phyloP scores from a whole-genome alignment of 108 stramenopile genomes.

The Pelagomonas calceolata region DNA sequence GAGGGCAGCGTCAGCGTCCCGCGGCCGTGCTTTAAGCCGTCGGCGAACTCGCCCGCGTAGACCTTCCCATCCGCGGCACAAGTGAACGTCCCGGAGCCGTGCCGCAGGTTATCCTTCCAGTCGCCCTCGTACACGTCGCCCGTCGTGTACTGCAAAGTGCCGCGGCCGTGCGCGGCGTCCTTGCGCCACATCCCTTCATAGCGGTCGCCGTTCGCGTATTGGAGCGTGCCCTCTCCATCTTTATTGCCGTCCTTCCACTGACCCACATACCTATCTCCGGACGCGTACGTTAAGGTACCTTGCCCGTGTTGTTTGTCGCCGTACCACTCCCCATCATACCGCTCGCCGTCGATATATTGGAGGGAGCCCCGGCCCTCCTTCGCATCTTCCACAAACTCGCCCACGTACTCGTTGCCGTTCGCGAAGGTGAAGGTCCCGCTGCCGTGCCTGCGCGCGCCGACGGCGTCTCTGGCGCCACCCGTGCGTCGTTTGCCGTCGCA shows the following conservation, averaged over 20 bases:
- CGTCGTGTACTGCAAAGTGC: conserved; percentile 16
- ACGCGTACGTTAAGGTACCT: conserved; percentile 8
- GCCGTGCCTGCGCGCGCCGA: conserved; percentile 22
- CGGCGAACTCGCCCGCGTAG: conserved; percentile 20
- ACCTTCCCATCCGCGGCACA: conserved; percentile 20
- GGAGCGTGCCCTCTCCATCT: conserved; percentile 9
- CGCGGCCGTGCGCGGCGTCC: conserved; percentile 20
- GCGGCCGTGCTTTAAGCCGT: conserved; percentile 8
- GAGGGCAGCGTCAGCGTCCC: background rate
- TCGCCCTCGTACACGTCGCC: conserved; percentile 28
- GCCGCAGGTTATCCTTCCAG: conserved; percentile 27
- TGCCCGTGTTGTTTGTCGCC: conserved; percentile 17
- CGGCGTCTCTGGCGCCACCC: conserved; percentile 21
- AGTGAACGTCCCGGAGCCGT: conserved; percentile 28
- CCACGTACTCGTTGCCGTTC: conserved; percentile 21
- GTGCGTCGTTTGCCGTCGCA: conserved; percentile 3
- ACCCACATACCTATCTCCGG: conserved; percentile 15
- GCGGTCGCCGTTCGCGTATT: conserved; percentile 18
- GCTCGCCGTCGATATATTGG: conserved; percentile 33
- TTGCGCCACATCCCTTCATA: conserved; percentile 16
- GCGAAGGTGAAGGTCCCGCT: conserved; percentile 24
- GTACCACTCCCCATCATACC: conserved; percentile 12
- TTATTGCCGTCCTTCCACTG: conserved; percentile 20
- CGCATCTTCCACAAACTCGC: conserved; percentile 5
- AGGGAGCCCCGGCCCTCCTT: background rate